phyloP scores from a whole-genome alignment of 1,284 basidiomycete species.

The Tetrapyrgos nigripes region DNA sequence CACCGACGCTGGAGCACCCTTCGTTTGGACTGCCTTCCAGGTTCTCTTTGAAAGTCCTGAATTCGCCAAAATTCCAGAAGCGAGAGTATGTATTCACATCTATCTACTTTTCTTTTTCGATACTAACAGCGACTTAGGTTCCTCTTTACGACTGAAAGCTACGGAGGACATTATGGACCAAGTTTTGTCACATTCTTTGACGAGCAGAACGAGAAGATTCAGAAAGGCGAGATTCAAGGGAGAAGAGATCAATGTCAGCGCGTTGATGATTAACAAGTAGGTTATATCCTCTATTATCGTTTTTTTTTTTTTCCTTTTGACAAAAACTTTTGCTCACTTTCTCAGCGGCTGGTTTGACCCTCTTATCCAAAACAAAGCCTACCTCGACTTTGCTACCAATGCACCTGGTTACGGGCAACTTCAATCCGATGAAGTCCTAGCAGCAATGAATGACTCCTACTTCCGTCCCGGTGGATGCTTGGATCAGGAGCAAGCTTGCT shows the following conservation, averaged over 20 bases:
- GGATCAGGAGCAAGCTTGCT: slow-evolving; percentile 59
- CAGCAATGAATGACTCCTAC: slow-evolving; percentile 53
- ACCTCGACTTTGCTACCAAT: slow-evolving; percentile 62
- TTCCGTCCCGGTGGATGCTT: slow-evolving; percentile 56
- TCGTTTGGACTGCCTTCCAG: slow-evolving; percentile 71
- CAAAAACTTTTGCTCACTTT: slow-evolving; percentile 6
- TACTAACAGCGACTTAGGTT: slow-evolving; percentile 45
- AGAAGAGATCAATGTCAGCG: slow-evolving; percentile 49
- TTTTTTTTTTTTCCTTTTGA: background rate
- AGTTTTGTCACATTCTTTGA: slow-evolving; percentile 71
- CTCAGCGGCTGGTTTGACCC: slow-evolving; percentile 72
- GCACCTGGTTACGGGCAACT: slow-evolving; percentile 72
- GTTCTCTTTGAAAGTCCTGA: slow-evolving; percentile 67
- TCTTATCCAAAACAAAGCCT: slow-evolving; percentile 65
- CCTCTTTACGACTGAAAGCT: slow-evolving; percentile 70
- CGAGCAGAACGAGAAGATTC: slow-evolving; percentile 65
- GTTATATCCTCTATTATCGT: slow-evolving; percentile 6
- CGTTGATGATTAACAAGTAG: slow-evolving; percentile 61
- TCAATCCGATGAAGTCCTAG: slow-evolving; percentile 51
- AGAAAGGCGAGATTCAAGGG: slow-evolving; percentile 51
- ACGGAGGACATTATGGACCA: slow-evolving; percentile 74
- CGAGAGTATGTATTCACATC: slow-evolving; percentile 51
- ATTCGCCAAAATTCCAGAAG: slow-evolving; percentile 62
- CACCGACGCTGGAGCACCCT: slow-evolving; percentile 46
- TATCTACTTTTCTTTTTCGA: background rate